Conservation (phyloP, 352 stramenopile genomes). For the Phytophthora meadii region DNA sequence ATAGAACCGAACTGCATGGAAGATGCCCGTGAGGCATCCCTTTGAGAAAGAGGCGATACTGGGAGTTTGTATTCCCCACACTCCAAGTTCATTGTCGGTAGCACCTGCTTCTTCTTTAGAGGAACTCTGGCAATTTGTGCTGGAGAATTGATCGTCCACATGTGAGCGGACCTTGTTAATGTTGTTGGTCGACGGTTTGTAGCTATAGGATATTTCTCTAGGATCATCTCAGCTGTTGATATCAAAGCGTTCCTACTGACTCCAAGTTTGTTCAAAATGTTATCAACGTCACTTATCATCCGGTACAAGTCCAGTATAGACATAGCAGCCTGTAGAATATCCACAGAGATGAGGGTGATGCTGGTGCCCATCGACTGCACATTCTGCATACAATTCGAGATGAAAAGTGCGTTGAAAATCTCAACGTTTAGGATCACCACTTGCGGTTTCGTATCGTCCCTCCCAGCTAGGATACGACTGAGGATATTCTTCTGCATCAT, state of each 20-base stretch:
- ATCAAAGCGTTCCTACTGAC: slow-evolving; percentile 11
- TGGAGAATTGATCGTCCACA: not conserved
- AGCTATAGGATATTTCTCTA: slow-evolving; percentile 4
- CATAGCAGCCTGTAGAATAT: slow-evolving; percentile 21
- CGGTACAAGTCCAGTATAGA: slow-evolving; percentile 23
- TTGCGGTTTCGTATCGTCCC: slow-evolving; percentile 28
- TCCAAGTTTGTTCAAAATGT: slow-evolving; percentile 11
- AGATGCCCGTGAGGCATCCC: not conserved
- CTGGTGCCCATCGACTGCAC: slow-evolving; percentile 24
- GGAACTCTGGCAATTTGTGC: not conserved
- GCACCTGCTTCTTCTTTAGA: slow-evolving; percentile 18
- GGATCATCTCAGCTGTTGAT: slow-evolving; percentile 1
- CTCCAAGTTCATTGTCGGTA: slow-evolving; percentile 22
- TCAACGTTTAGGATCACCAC: slow-evolving; percentile 36
- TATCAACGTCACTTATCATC: slow-evolving; percentile 22
- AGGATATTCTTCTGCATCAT: slow-evolving; percentile 45
- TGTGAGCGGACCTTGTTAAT: not conserved
- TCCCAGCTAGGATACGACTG: slow-evolving; percentile 18
- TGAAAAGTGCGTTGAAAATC: slow-evolving; percentile 40
- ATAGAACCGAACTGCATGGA: not conserved
- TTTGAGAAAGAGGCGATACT: not conserved
- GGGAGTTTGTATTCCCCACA: not conserved
- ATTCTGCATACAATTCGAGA: slow-evolving; percentile 29
- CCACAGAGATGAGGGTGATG: slow-evolving; percentile 24
- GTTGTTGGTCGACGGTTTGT: not conserved